Evolutionary conservation across 257 asterid genomes (phyloP).

Genomic region (Lithospermum erythrorhizon): DNA sequence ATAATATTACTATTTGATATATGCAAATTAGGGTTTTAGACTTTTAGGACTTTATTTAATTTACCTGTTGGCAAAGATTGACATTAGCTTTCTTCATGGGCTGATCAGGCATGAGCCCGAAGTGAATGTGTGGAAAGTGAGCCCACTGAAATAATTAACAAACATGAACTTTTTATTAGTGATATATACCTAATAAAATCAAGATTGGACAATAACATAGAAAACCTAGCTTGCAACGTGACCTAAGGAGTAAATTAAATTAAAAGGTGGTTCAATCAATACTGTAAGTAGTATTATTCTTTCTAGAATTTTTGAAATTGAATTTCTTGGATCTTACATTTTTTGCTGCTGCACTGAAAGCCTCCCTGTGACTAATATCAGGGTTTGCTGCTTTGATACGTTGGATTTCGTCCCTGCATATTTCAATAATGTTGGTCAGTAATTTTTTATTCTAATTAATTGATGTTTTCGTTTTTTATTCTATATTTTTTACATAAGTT

Average conservation of each 20-base stretch:
- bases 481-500: no score
- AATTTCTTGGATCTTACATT: slow-evolving; percentile 70
- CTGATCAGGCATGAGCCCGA: slow-evolving; percentile 98
- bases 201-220: slow-evolving; percentile 9
- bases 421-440: not conserved
- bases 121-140: slow-evolving; percentile 99
- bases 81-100: slow-evolving; percentile 95
- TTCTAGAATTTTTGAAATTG: not conserved
- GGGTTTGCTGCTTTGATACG: slow-evolving; percentile 99
- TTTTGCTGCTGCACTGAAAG: slow-evolving; percentile 99
- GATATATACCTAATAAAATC: not conserved
- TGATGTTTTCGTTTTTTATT: no score
- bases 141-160: slow-evolving; percentile 60
- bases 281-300: no score
- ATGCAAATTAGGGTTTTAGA: slow-evolving; percentile 23
- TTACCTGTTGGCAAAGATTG: slow-evolving; percentile 73
- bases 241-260: not conserved
- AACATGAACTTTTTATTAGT: not conserved
- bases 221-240: not conserved
- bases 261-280: no score
- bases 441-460: no score
- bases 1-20: no score
- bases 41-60: slow-evolving; percentile 9
- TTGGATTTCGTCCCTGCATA: slow-evolving; percentile 96
- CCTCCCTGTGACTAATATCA: slow-evolving; percentile 99